Conservation (phyloP, 2,329 filamentous ascomycete genomes). For the Botryotinia narcissicola region DNA sequence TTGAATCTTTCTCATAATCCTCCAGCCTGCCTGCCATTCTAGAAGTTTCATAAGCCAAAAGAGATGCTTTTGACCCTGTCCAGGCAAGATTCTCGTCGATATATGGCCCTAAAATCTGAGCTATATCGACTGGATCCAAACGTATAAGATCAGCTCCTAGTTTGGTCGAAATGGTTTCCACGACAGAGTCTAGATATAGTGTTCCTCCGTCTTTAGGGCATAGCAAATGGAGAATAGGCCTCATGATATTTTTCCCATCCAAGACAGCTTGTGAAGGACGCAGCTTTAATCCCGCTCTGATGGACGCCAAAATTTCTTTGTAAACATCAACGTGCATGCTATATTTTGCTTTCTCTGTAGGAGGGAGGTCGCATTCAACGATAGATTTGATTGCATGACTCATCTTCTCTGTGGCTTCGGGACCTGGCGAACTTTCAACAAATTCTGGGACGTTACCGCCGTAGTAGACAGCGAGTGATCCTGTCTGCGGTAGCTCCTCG, state of each 20-base stretch:
- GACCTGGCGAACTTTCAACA: background rate
- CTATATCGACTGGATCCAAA: constrained; percentile 67
- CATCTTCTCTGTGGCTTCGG: constrained; percentile 7
- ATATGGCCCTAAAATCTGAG: constrained; percentile 66
- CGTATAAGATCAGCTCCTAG: constrained; percentile 65
- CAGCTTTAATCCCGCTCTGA: constrained; percentile 50
- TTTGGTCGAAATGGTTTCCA: constrained; percentile 60
- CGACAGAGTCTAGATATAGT: constrained; percentile 55
- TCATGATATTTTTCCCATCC: constrained; percentile 39
- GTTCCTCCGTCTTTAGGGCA: constrained; percentile 57
- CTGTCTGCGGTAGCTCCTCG: constrained; percentile 24
- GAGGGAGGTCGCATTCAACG: constrained; percentile 23
- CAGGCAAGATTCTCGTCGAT: constrained; percentile 58
- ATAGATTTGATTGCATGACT: constrained; percentile 20
- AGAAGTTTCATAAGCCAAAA: constrained; percentile 56
- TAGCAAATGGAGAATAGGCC: constrained; percentile 57
- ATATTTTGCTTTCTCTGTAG: constrained; percentile 31
- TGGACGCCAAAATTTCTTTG: constrained; percentile 45
- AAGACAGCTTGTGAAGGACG: constrained; percentile 37
- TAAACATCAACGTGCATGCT: constrained; percentile 36
- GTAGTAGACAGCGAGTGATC: constrained; percentile 28
- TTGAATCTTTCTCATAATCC: constrained; percentile 48
- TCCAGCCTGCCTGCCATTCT: constrained; percentile 54
- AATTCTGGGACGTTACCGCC: constrained; percentile 9
- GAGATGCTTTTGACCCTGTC: constrained; percentile 49